Evolutionary conservation across 371 early-diverging fungal species (phyloP).

Genomic region (Mortierella sp.): DNA sequence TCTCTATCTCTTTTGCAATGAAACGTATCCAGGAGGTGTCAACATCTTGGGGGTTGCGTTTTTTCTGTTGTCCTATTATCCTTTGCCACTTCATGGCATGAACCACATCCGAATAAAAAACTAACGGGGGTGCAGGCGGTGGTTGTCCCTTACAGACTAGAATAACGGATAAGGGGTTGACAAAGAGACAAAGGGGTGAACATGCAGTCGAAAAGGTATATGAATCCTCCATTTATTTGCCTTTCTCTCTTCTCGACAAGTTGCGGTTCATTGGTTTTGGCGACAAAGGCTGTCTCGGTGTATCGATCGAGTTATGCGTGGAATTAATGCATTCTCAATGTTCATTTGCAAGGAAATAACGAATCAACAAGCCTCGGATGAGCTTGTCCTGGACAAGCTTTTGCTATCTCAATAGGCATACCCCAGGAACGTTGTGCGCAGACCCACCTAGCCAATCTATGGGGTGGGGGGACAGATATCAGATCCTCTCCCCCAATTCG

Average conservation of each 20-base stretch:
- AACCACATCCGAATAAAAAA: background rate
- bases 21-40: background rate
- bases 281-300: background rate
- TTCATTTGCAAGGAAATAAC: background rate
- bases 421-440: too few species aligned
- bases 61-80: background rate
- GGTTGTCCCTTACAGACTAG: background rate
- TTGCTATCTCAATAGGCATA: too few species aligned
- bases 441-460: too few species aligned
- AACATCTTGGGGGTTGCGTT: slow-evolving; percentile 1
- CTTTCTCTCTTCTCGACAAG: background rate
- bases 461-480: too few species aligned
- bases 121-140: background rate
- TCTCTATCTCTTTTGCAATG: background rate
- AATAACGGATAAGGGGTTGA: background rate
- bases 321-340: too few species aligned
- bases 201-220: background rate
- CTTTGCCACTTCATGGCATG: background rate
- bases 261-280: background rate
- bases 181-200: background rate
- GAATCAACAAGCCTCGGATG: background rate
- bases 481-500: too few species aligned
- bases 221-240: background rate
- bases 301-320: too few species aligned
- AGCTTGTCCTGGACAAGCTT: too few species aligned